Evolutionary conservation across 345 rosid genomes (phyloP).

Genomic region (Bruguiera parviflora): DNA sequence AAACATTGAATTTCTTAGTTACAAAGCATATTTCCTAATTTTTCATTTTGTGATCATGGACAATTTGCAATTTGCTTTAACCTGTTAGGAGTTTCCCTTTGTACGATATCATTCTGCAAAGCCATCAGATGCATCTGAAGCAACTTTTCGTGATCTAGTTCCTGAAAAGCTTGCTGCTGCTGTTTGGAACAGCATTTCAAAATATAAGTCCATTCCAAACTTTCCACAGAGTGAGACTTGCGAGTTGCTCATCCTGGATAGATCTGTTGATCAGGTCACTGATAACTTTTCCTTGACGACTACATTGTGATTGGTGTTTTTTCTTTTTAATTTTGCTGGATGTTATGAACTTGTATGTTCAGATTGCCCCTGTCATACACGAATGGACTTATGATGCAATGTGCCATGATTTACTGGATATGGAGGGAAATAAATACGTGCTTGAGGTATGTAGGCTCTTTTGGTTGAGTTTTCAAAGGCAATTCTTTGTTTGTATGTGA

Average conservation of each 20-base stretch:
- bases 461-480: conserved; percentile 1
- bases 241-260: conserved; percentile 80
- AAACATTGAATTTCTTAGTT: conserved; percentile 3
- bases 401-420: conserved; percentile 92
- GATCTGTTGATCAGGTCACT: conserved; percentile 87
- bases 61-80: not conserved
- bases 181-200: conserved; percentile 49
- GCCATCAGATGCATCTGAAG: conserved; percentile 33
- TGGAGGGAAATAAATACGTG: conserved; percentile 81
- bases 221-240: conserved; percentile 85
- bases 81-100: conserved; percentile 67
- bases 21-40: not conserved
- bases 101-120: conserved; percentile 69
- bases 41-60: not conserved
- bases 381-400: conserved; percentile 99
- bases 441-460: conserved; percentile 47
- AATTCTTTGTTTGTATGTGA: not conserved
- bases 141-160: conserved; percentile 48
- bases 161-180: conserved; percentile 75
- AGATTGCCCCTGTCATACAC: conserved; percentile 95
- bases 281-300: conserved; percentile 16
- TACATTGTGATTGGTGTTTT: not conserved
- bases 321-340: conserved; percentile 10
- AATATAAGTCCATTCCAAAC: conserved; percentile 79
- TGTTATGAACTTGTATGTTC: conserved; percentile 21